Evolutionary conservation across 257 asterid genomes (phyloP).

Genomic region (Leptodermis oblonga): DNA sequence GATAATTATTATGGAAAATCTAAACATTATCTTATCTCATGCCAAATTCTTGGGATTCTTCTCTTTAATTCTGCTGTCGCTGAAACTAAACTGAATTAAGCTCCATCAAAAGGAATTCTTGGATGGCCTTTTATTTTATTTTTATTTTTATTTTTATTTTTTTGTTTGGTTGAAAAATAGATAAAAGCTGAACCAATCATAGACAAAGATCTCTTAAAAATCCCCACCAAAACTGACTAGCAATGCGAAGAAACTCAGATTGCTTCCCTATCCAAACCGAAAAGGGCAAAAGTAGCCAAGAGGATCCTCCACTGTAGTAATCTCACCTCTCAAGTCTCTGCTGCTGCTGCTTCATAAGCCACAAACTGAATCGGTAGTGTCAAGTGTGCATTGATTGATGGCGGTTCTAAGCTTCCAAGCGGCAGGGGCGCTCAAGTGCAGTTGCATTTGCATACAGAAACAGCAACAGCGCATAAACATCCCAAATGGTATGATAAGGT

Average conservation of each 20-base stretch:
- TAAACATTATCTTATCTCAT: too few relatives aligned
- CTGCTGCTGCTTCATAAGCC: too few relatives aligned
- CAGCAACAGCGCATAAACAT: background rate
- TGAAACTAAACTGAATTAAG: background rate
- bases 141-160: too few relatives aligned
- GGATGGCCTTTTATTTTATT: constrained; percentile 30
- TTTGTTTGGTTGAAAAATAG: constrained; percentile 14
- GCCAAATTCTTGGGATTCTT: background rate
- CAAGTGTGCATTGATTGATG: constrained; percentile 24
- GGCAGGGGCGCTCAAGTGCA: background rate
- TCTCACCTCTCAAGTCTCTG: too few relatives aligned
- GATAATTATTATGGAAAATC: too few relatives aligned
- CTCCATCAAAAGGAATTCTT: constrained; percentile 7
- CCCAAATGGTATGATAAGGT: constrained; percentile 19
- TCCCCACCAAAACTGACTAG: background rate
- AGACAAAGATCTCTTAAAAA: background rate
- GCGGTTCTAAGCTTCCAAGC: constrained; percentile 45
- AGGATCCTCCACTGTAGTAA: background rate
- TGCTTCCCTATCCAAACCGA: background rate
- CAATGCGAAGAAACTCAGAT: background rate
- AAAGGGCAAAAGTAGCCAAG: background rate
- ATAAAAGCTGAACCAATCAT: constrained; percentile 19
- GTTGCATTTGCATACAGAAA: background rate
- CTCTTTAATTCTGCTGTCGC: background rate
- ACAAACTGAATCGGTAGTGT: too few relatives aligned